These are phyloP conservation scores for Phylloboletellus chloephorus DNA, from an alignment of 1,284 basidiomycete genomes.

Conservation along the genomic window DNA sequence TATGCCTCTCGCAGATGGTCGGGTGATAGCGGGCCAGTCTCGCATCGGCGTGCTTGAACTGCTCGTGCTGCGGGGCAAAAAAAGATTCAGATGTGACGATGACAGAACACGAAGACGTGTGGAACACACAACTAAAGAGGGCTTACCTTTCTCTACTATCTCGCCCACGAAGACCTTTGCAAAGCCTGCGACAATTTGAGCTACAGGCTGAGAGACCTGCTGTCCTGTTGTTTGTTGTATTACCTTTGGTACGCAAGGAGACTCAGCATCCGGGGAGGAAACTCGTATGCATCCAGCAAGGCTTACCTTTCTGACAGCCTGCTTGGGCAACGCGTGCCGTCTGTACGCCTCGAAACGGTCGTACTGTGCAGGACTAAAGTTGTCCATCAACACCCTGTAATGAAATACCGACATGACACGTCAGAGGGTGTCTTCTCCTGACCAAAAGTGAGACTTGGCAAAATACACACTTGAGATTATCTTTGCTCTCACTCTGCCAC, in stretches of 20 bases:
- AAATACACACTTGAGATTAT: slow-evolving; percentile 67
- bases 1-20: slow-evolving; percentile 88
- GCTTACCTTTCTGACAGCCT: slow-evolving; percentile 71
- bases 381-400: slow-evolving; percentile 78
- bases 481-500: slow-evolving; percentile 79
- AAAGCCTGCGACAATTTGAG: slow-evolving; percentile 85
- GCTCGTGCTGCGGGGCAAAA: slow-evolving; percentile 53
- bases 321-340: slow-evolving; percentile 77
- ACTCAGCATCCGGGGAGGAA: background rate
- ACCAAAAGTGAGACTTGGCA: background rate
- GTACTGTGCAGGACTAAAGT: slow-evolving; percentile 78
- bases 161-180: slow-evolving; percentile 91
- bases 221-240: slow-evolving; percentile 81
- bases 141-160: slow-evolving; percentile 79
- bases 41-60: slow-evolving; percentile 68
- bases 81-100: background rate
- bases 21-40: slow-evolving; percentile 75
- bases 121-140: background rate
- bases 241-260: slow-evolving; percentile 43
- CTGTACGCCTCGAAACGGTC: slow-evolving; percentile 87
- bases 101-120: background rate
- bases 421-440: slow-evolving; percentile 6
- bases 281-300: background rate
- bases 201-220: slow-evolving; percentile 80
- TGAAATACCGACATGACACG: background rate